Percentiles rank a stretch among this genome's conserved stretches.
Conservation (phyloP, 768 basidiomycete genomes). For the Hortiboletus campestris region DNA sequence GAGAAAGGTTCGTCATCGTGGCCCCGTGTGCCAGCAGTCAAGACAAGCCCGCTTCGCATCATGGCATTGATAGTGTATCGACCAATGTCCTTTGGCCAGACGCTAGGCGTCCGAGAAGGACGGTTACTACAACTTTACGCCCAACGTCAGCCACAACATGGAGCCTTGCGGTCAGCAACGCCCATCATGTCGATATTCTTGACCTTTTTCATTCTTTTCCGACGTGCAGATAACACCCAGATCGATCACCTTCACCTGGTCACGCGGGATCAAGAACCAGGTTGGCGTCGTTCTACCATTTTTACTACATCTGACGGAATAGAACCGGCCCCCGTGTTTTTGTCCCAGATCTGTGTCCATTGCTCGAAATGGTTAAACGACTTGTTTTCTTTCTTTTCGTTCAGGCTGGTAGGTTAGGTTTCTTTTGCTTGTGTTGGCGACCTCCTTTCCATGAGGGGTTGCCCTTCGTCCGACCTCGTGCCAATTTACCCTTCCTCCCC, state of each 20-base stretch:
- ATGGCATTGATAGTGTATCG: slow-evolving; percentile 17
- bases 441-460: slow-evolving; percentile 27
- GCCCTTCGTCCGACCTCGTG: slow-evolving; percentile 30
- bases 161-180: slow-evolving; percentile 8
- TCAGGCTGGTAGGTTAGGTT: slow-evolving; percentile 12
- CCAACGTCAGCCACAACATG: slow-evolving; percentile 7
- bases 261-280: neutral
- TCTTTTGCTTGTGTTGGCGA: slow-evolving; percentile 15
- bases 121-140: slow-evolving; percentile 6
- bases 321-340: slow-evolving; percentile 1
- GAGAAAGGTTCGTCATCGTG: neutral
- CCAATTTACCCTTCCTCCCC: slow-evolving; percentile 25
- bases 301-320: slow-evolving; percentile 4
- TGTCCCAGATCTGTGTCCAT: slow-evolving; percentile 12
- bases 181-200: slow-evolving; percentile 2
- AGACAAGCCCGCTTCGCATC: neutral
- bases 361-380: slow-evolving; percentile 14
- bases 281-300: slow-evolving; percentile 2
- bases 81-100: slow-evolving; percentile 11
- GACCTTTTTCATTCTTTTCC: neutral
- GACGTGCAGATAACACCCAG: neutral
- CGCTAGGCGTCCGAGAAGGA: slow-evolving; percentile 13
- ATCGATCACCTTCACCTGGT: slow-evolving; percentile 7
- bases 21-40: slow-evolving; percentile 2
- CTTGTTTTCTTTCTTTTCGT: slow-evolving; percentile 6